Conservation (phyloP, 345 rosid species). For the Eucalyptus guilfoylei region DNA sequence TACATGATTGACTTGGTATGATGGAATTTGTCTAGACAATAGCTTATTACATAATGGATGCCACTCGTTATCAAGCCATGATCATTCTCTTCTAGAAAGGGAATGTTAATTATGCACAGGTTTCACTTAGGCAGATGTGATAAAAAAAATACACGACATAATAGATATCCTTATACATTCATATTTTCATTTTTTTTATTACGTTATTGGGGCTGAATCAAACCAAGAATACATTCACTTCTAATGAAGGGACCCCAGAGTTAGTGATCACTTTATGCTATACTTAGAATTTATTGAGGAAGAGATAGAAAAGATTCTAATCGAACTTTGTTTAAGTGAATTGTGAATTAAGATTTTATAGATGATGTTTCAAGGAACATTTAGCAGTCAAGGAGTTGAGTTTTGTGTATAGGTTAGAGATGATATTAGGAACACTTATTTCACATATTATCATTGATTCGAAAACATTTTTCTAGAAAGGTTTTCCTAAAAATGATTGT, state of each 20-base stretch:
- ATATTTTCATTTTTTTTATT: too few species aligned
- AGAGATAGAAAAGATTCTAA: not conserved
- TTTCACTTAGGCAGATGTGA: not conserved
- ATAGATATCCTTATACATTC: not conserved
- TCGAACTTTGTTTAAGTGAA: not conserved
- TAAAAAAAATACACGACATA: not conserved
- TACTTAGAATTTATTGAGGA: not conserved
- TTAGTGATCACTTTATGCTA: not conserved
- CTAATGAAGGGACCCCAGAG: not conserved
- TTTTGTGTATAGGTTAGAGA: not conserved
- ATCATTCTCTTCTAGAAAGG: not conserved
- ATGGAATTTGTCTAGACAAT: not conserved
- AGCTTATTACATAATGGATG: not conserved
- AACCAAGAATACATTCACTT: not conserved
- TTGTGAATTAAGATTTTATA: not conserved
- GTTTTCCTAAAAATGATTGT: too few species aligned
- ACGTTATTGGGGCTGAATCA: not conserved
- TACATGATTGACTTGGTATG: not conserved
- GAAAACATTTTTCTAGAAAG: not conserved
- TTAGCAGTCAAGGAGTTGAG: not conserved
- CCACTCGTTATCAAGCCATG: not conserved
- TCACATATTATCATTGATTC: not conserved
- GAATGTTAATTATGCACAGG: not conserved
- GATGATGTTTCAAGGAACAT: not conserved
- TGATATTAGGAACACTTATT: not conserved